Evolutionary conservation across 257 asterid species (phyloP).

Genomic region (Solanum commersonii): DNA sequence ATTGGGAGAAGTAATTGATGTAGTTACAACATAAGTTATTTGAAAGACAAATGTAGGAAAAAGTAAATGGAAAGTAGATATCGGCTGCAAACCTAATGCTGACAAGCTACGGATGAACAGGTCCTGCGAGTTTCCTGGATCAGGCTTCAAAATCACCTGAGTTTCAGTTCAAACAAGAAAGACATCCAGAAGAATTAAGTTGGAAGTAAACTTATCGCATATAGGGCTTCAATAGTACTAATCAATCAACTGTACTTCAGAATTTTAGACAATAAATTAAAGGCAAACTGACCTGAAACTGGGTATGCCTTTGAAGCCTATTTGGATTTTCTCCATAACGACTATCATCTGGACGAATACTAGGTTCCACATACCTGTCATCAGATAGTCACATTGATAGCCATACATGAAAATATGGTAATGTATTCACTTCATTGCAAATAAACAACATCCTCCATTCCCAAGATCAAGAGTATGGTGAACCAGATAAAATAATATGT

Average conservation of each 20-base stretch:
- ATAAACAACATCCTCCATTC: background rate
- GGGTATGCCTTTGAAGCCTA: conserved; percentile 97
- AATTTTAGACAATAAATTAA: background rate
- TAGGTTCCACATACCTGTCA: conserved; percentile 93
- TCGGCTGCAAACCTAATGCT: conserved; percentile 59
- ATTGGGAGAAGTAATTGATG: background rate
- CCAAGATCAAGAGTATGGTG: background rate
- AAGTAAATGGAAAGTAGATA: background rate
- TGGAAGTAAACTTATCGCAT: background rate
- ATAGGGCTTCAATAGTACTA: background rate
- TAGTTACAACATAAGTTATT: background rate
- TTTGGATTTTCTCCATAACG: conserved; percentile 99
- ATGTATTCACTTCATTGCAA: background rate
- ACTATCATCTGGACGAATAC: conserved; percentile 97
- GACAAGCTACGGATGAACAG: conserved; percentile 91
- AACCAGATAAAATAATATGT: background rate
- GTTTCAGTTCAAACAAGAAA: conserved; percentile 19
- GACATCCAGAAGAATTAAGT: background rate
- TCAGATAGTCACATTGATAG: conserved; percentile 27
- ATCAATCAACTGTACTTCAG: background rate
- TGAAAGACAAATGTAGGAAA: background rate
- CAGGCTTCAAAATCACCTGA: conserved; percentile 98
- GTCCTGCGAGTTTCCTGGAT: conserved; percentile 98
- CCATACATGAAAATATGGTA: background rate
- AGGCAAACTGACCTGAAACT: conserved; percentile 62